Evolutionary conservation across 1,139 yeast genomes (phyloP).

Genomic region (Geotrichum europaeum): DNA sequence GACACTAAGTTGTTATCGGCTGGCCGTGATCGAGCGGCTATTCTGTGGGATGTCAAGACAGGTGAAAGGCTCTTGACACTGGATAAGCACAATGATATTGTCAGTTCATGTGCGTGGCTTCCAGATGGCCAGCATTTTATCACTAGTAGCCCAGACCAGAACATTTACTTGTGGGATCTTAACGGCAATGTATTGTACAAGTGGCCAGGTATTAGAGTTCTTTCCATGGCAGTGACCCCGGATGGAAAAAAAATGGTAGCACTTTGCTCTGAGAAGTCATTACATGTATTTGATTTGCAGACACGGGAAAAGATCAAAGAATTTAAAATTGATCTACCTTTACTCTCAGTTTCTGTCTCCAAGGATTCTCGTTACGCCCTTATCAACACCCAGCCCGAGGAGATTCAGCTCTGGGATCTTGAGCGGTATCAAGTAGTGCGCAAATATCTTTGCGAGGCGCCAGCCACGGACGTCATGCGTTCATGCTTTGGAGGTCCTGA

Average conservation of each 20-base stretch:
- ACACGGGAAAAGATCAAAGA: constrained; percentile 33
- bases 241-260: constrained; percentile 59
- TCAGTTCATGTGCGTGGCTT: constrained; percentile 72
- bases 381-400: constrained; percentile 68
- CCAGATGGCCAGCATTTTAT: constrained; percentile 58
- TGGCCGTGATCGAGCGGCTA: constrained; percentile 58
- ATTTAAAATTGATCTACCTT: constrained; percentile 39
- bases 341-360: constrained; percentile 47
- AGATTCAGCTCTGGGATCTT: constrained; percentile 73
- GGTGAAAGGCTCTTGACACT: constrained; percentile 31
- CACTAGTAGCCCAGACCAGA: constrained; percentile 69
- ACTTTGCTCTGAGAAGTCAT: constrained; percentile 53
- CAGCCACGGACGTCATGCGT: constrained; percentile 49
- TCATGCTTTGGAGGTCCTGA: constrained; percentile 69
- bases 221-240: constrained; percentile 61
- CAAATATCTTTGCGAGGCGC: constrained; percentile 61
- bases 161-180: constrained; percentile 55
- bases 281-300: constrained; percentile 44
- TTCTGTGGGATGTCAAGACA: constrained; percentile 55
- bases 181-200: constrained; percentile 39
- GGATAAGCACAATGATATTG: constrained; percentile 31
- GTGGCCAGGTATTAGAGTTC: constrained; percentile 49
- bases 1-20: constrained; percentile 63
- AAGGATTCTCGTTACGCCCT: constrained; percentile 45
- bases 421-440: constrained; percentile 46